These are phyloP conservation scores for Peronospora destructor DNA, from an alignment of 352 stramenopile species.

Conservation along the genomic window DNA sequence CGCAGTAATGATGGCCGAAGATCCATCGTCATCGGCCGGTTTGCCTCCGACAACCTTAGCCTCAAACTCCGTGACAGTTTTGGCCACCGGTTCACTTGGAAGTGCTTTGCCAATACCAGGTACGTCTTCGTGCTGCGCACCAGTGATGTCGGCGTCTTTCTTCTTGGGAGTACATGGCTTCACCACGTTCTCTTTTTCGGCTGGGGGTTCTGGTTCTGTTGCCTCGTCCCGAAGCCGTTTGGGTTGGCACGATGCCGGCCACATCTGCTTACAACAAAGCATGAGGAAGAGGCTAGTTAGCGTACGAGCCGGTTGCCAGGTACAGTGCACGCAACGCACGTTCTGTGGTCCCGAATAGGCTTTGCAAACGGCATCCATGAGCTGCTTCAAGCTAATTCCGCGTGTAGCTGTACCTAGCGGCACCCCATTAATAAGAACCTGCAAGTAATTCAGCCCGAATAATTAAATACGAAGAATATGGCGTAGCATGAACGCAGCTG, in stretches of 20 bases:
- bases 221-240: conserved; percentile 58
- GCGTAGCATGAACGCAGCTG: neutral
- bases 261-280: conserved; percentile 22
- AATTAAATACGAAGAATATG: conserved; percentile 1
- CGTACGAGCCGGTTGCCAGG: neutral
- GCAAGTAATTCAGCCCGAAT: neutral
- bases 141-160: conserved; percentile 27
- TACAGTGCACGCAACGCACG: conserved; percentile 17
- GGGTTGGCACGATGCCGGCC: conserved; percentile 42
- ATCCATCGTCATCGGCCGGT: conserved; percentile 18
- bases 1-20: conserved; percentile 20
- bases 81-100: conserved; percentile 18
- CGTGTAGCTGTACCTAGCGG: conserved; percentile 50
- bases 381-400: conserved; percentile 61
- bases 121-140: conserved; percentile 40
- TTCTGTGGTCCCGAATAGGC: conserved; percentile 52
- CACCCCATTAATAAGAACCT: conserved; percentile 56
- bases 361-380: conserved; percentile 58
- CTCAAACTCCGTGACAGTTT: conserved; percentile 32
- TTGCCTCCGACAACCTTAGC: conserved; percentile 38
- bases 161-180: conserved; percentile 72
- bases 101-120: conserved; percentile 56
- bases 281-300: conserved; percentile 1
- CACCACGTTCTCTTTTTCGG: conserved; percentile 36
- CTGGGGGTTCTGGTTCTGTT: conserved; percentile 24